Conservation (phyloP, 768 basidiomycete species). For the Pleurotus ostreatus region DNA sequence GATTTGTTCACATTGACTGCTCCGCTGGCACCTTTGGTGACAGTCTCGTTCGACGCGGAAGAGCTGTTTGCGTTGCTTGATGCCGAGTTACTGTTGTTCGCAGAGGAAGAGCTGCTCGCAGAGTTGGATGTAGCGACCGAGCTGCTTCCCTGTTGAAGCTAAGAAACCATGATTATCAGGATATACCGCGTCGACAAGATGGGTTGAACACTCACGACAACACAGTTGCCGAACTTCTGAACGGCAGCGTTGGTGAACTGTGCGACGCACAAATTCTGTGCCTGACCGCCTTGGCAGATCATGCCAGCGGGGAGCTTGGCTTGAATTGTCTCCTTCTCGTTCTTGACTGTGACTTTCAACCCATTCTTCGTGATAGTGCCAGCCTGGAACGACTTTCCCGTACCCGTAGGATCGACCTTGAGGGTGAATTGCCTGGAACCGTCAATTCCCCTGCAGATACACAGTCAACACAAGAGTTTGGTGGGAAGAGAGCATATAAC, state of each 20-base stretch:
- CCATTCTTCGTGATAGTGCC: slow-evolving; percentile 43
- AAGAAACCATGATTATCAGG: not conserved
- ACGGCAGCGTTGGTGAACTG: slow-evolving; percentile 43
- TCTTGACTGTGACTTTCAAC: slow-evolving; percentile 34
- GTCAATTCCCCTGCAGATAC: slow-evolving; percentile 31
- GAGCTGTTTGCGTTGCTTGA: not conserved
- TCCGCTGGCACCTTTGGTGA: slow-evolving; percentile 2
- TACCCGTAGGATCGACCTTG: slow-evolving; percentile 40
- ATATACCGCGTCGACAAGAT: too few species aligned
- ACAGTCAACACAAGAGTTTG: too few species aligned
- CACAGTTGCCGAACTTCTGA: slow-evolving; percentile 50
- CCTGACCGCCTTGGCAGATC: slow-evolving; percentile 44
- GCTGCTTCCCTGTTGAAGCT: slow-evolving; percentile 6
- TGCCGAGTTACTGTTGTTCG: not conserved
- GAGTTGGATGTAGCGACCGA: slow-evolving; percentile 4
- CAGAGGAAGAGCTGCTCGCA: slow-evolving; percentile 1
- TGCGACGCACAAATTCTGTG: slow-evolving; percentile 44
- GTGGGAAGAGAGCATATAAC: not conserved
- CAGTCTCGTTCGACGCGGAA: not conserved
- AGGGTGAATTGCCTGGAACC: slow-evolving; percentile 45
- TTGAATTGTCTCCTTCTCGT: slow-evolving; percentile 34
- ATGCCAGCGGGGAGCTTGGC: slow-evolving; percentile 45
- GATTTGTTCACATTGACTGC: slow-evolving; percentile 3
- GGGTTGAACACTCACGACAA: slow-evolving; percentile 27
- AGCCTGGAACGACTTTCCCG: slow-evolving; percentile 32